phyloP scores from a whole-genome alignment of 257 asterid species.

The Gentiana dahurica region DNA sequence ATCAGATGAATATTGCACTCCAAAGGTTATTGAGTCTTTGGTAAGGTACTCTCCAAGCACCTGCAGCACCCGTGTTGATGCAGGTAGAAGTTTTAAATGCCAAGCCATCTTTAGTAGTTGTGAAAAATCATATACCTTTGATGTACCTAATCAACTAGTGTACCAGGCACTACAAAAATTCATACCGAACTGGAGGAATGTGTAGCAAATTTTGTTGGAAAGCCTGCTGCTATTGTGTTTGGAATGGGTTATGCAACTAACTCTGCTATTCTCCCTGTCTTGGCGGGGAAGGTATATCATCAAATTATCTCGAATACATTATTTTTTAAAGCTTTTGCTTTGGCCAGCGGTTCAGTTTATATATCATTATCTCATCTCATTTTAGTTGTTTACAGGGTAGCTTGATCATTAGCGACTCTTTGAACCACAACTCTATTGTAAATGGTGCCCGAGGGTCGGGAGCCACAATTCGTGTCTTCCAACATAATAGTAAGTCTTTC shows the following conservation, averaged over 20 bases:
- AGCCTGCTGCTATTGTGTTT: slow-evolving; percentile 83
- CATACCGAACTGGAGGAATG: slow-evolving; percentile 81
- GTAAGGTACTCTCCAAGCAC: slow-evolving; percentile 75
- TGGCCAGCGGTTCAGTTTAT: no score
- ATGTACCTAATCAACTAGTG: slow-evolving; percentile 5
- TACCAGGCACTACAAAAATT: slow-evolving; percentile 67
- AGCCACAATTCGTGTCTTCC: slow-evolving; percentile 91
- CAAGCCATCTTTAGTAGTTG: slow-evolving; percentile 5
- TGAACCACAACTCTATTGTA: slow-evolving; percentile 94
- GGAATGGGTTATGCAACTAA: slow-evolving; percentile 99
- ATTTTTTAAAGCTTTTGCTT: slow-evolving; percentile 1
- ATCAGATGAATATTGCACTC: slow-evolving; percentile 95
- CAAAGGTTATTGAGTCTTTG: slow-evolving; percentile 85
- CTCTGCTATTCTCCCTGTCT: slow-evolving; percentile 89
- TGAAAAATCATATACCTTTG: not conserved
- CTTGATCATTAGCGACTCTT: slow-evolving; percentile 87
- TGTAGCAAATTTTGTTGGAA: slow-evolving; percentile 85
- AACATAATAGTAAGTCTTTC: slow-evolving; percentile 72
- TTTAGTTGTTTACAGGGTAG: slow-evolving; percentile 54
- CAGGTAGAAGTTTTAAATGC: slow-evolving; percentile 44
- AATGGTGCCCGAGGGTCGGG: slow-evolving; percentile 99
- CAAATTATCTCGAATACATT: no score
- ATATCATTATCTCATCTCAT: slow-evolving; percentile 3
- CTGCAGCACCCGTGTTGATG: slow-evolving; percentile 91
- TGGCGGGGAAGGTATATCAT: slow-evolving; percentile 71